Evolutionary conservation across 1,139 yeast genomes (phyloP), one percentile per base, ranked within the genome.

Genomic region (Eremothecium cymbalariae): DNA sequence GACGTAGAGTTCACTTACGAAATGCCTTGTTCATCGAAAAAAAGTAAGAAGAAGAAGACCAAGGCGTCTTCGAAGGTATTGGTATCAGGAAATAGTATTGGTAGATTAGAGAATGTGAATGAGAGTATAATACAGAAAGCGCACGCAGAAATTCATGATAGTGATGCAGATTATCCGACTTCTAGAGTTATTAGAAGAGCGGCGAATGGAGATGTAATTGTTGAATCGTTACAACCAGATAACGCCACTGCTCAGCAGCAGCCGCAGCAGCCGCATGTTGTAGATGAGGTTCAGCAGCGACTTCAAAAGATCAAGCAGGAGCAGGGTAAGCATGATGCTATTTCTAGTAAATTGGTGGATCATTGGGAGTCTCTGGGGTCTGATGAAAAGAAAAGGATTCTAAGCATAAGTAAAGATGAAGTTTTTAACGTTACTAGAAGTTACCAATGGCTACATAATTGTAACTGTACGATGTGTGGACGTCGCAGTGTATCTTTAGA

Each of bases 401-500:
- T 84, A 19, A 67, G 70, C 47, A 72, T 83, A 31, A 86, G 81
- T 47, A 80, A 79, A 54, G 73, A 74, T 34, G 77, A 84, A 24
- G 79, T 84, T 2, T 65, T 81, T 59, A 72, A 70, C 39, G 67
- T 75, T 38, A 73, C 83, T 59, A 72, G 71, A 43, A 72, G 70
- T 35, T 77, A 75, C 49, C 78, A 55, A 68, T 48, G 62, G 62
- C 46, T 65, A 58, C 47, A 58, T 55, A 47, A 50, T 38, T 86
- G 96, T 55, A 70, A 76, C 38, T 88, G 97, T 55, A 64, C 77
- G 4, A 77, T 77, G 19, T 88, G 97, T 60, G 94, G 93, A 1
- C 70, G 85, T 34, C 76, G 82, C 46, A 74, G 78, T 45, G 63
- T 68, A 41, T 74, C 86, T 19, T 73, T 85, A 46, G 93, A 83